Conservation (phyloP, 2,329 filamentous ascomycete genomes). For the Diaporthe velutina region DNA sequence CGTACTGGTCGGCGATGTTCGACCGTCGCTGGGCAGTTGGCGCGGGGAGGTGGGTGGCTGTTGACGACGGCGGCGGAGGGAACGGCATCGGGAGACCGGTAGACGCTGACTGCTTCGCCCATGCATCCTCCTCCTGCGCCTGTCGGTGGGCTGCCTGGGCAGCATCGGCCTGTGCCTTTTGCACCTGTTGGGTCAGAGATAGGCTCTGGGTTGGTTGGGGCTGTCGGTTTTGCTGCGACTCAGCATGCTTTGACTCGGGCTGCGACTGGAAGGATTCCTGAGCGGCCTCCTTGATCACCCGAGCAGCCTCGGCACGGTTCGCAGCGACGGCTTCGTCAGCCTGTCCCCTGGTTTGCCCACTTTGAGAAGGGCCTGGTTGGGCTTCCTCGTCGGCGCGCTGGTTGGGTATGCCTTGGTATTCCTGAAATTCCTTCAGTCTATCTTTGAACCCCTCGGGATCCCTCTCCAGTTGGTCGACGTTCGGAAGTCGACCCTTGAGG, state of each 20-base stretch:
- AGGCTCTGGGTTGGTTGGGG: conserved; percentile 60
- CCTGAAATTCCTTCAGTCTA: conserved; percentile 86
- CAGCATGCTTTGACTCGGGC: conserved; percentile 37
- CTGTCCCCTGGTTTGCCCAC: conserved; percentile 42
- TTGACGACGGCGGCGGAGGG: conserved; percentile 77
- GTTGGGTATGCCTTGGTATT: conserved; percentile 68
- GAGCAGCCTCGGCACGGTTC: conserved; percentile 36
- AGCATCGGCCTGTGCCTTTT: conserved; percentile 74
- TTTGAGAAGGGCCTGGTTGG: conserved; percentile 38
- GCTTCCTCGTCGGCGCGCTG: conserved; percentile 68
- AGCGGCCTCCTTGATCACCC: conserved; percentile 39
- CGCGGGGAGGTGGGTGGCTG: conserved; percentile 85
- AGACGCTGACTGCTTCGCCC: conserved; percentile 68
- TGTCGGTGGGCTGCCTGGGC: conserved; percentile 64
- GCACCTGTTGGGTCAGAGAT: conserved; percentile 86
- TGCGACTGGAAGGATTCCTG: conserved; percentile 41
- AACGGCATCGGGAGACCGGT: conserved; percentile 82
- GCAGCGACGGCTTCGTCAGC: conserved; percentile 27
- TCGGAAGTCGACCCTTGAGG: conserved; percentile 60
- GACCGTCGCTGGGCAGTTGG: conserved; percentile 89
- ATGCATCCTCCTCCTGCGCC: conserved; percentile 55
- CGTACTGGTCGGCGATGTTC: conserved; percentile 82
- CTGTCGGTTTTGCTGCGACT: conserved; percentile 43
- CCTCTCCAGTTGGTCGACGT: conserved; percentile 62
- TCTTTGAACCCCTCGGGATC: conserved; percentile 74